A percentile compares a stretch with the other conserved stretches of the same genome.
These are phyloP conservation scores for Capsicum rhomboideum DNA, from an alignment of 257 asterid genomes.

Conservation along the genomic window DNA sequence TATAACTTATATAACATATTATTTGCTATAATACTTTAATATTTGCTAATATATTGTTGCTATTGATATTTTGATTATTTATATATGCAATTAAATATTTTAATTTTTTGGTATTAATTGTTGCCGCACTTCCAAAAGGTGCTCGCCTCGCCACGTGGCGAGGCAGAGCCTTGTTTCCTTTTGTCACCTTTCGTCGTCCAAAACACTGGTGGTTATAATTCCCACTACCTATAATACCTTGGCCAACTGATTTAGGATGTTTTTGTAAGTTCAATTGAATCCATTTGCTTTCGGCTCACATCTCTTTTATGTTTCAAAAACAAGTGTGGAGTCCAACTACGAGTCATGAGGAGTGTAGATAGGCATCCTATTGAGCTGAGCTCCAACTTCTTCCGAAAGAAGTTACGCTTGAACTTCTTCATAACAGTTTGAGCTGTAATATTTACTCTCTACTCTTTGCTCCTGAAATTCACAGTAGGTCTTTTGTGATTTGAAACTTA, in stretches of 20 bases:
- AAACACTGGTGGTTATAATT: no score
- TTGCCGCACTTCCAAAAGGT: no score
- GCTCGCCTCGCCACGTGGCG: no score
- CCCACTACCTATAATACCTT: background rate
- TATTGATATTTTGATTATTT: no score
- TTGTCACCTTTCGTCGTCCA: no score
- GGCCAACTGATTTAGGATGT: background rate
- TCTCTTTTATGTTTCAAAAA: background rate
- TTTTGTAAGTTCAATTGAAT: background rate
- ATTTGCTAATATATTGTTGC: no score
- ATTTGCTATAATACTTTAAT: no score
- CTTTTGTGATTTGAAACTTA: background rate
- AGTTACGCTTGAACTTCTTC: background rate
- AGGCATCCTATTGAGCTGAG: background rate
- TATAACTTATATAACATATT: no score
- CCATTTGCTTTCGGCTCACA: background rate
- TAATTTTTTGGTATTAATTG: no score
- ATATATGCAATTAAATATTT: no score
- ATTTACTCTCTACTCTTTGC: background rate
- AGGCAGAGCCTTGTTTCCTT: no score
- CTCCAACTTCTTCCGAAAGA: background rate
- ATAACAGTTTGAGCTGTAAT: background rate
- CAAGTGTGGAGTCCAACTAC: background rate
- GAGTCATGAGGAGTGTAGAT: background rate
- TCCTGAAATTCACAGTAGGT: background rate